phyloP scores from a whole-genome alignment of 768 basidiomycete species.

The Tricholoma terreum region DNA sequence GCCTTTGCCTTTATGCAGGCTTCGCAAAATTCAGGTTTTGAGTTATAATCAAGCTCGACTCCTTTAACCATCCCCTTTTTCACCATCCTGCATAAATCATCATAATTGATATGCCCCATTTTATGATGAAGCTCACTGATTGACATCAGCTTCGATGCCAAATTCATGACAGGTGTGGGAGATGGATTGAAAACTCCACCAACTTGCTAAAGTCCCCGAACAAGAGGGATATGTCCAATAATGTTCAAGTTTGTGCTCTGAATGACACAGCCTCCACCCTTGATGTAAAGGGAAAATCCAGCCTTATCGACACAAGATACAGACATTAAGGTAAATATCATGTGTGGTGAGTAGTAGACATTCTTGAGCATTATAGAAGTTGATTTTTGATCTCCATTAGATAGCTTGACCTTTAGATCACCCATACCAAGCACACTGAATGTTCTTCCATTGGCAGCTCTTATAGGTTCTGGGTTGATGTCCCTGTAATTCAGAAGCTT shows the following conservation, averaged over 20 bases:
- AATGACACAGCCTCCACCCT: not conserved
- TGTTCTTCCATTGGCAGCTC: too few species aligned
- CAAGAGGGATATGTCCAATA: slow-evolving; percentile 19
- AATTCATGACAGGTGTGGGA: slow-evolving; percentile 8
- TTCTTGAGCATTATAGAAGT: too few species aligned
- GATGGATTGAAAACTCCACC: slow-evolving; percentile 1
- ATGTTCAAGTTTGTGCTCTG: too few species aligned
- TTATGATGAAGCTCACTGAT: too few species aligned
- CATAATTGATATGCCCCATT: too few species aligned
- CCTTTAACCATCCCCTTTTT: slow-evolving; percentile 26
- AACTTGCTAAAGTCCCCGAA: slow-evolving; percentile 26
- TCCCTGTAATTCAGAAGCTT: slow-evolving; percentile 24
- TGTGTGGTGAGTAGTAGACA: too few species aligned
- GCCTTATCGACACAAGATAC: slow-evolving; percentile 16
- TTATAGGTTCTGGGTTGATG: slow-evolving; percentile 21
- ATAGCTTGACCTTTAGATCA: too few species aligned
- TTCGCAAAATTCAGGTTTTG: not conserved
- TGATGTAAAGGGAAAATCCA: slow-evolving; percentile 7
- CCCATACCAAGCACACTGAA: too few species aligned
- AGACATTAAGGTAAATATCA: too few species aligned
- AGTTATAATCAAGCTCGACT: slow-evolving; percentile 24
- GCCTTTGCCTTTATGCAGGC: too few species aligned
- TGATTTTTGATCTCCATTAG: too few species aligned
- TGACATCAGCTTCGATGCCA: slow-evolving; percentile 10
- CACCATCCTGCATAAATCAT: too few species aligned